phyloP scores from a whole-genome alignment of 2,329 filamentous ascomycete species.

The Diaporthe vaccinii region DNA sequence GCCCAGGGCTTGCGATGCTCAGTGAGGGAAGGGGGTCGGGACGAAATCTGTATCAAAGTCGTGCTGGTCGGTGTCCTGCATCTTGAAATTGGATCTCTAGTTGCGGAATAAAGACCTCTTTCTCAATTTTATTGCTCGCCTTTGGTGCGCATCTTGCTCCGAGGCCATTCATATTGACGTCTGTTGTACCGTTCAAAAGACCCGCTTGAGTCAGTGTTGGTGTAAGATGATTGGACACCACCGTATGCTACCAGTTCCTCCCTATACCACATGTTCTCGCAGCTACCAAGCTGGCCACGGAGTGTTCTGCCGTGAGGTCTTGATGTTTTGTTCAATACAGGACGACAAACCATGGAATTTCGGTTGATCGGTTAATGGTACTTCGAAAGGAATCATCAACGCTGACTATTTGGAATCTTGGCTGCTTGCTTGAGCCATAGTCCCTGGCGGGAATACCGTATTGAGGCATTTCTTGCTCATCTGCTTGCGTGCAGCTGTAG shows the following conservation, averaged over 20 bases:
- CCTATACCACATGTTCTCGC: background rate
- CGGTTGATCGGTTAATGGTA: no score
- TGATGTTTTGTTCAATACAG: no score
- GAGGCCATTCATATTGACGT: background rate
- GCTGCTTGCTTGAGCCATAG: background rate
- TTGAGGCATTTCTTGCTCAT: background rate
- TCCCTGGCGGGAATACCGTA: no score
- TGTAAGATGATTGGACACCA: constrained; percentile 20
- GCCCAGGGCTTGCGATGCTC: background rate
- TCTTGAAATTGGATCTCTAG: rapidly evolving
- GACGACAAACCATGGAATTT: no score
- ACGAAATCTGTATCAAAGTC: background rate
- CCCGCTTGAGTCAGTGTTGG: constrained; percentile 1
- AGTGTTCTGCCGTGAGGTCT: background rate
- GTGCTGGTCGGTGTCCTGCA: background rate
- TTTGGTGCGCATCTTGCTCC: background rate
- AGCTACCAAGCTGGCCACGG: no score
- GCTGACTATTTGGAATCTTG: background rate
- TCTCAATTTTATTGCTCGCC: background rate
- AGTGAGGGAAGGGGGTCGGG: background rate
- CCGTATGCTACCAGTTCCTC: background rate
- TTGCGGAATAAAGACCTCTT: no score
- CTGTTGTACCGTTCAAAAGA: background rate
- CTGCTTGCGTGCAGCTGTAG: background rate
- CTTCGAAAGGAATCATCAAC: no score